Evolutionary conservation across 495 filamentous ascomycete genomes (phyloP).

Genomic region (Darksidea phi): DNA sequence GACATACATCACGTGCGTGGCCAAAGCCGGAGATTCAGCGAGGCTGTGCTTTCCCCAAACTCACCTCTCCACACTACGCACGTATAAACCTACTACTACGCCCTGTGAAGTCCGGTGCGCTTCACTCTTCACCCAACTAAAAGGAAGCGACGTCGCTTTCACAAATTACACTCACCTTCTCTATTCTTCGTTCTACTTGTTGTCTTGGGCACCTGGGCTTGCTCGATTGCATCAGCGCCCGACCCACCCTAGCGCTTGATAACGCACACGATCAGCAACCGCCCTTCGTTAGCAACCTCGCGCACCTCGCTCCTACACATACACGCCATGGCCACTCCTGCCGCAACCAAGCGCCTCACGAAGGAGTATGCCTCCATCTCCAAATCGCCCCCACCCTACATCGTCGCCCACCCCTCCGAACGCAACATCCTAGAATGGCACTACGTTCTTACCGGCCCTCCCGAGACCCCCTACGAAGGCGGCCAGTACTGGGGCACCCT

Average conservation of each 20-base stretch:
- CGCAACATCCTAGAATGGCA: conserved; percentile 98
- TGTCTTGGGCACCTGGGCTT: background rate
- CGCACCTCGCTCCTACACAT: background rate
- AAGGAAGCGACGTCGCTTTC: too few relatives aligned
- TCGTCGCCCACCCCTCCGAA: conserved; percentile 90
- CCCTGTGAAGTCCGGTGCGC: too few relatives aligned
- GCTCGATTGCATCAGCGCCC: background rate
- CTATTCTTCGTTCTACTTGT: too few relatives aligned
- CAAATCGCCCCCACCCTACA: conserved; percentile 90
- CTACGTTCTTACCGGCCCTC: conserved; percentile 96
- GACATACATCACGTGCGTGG: too few relatives aligned
- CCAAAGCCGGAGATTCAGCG: too few relatives aligned
- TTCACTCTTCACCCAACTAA: too few relatives aligned
- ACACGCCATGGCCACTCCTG: conserved; percentile 42
- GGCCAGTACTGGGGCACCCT: conserved; percentile 99
- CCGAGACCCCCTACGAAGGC: conserved; percentile 86
- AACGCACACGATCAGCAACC: background rate
- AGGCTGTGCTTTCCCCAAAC: too few relatives aligned
- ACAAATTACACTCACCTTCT: too few relatives aligned
- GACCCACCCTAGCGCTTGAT: background rate
- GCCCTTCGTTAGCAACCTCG: background rate
- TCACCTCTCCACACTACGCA: background rate
- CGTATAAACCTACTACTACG: background rate
- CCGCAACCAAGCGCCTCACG: conserved; percentile 58
- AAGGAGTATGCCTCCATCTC: conserved; percentile 92